Conservation (phyloP, 169 alveolate genomes). For the Theileria annulata region DNA sequence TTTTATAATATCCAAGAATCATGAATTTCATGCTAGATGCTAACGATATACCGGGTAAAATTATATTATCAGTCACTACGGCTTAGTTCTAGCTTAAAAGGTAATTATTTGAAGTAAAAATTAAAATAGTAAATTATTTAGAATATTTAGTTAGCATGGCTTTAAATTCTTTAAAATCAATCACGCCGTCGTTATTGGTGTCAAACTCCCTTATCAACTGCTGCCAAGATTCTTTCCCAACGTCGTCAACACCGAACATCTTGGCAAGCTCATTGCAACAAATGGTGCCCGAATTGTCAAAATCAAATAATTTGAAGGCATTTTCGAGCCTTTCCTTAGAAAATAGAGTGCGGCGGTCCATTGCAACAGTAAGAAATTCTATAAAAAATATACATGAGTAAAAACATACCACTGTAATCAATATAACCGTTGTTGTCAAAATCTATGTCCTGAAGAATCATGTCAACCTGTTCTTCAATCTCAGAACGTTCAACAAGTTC, state of each 20-base stretch:
- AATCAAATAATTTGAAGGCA: constrained; percentile 94
- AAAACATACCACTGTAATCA: constrained; percentile 77
- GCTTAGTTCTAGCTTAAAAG: no score
- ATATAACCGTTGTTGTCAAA: constrained; percentile 86
- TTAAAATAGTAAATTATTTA: background rate
- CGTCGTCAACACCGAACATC: constrained; percentile 77
- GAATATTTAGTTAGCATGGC: constrained; percentile 78
- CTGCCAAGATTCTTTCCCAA: constrained; percentile 78
- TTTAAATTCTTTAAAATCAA: constrained; percentile 91
- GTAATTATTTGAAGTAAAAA: background rate
- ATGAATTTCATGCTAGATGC: no score
- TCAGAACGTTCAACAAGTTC: constrained; percentile 72
- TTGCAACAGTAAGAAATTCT: constrained; percentile 93
- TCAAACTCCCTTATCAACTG: constrained; percentile 86
- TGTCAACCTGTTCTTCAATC: constrained; percentile 85
- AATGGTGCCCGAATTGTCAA: constrained; percentile 92
- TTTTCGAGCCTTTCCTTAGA: constrained; percentile 88
- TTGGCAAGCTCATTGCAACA: constrained; percentile 89
- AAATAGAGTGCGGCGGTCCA: constrained; percentile 84
- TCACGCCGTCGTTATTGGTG: constrained; percentile 88
- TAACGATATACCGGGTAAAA: no score
- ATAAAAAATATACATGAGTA: background rate
- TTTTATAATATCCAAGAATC: no score
- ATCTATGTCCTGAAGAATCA: constrained; percentile 82
- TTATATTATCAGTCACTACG: no score